phyloP scores from a whole-genome alignment of 2,329 filamentous ascomycete species.

The Cytospora chrysosperma region DNA sequence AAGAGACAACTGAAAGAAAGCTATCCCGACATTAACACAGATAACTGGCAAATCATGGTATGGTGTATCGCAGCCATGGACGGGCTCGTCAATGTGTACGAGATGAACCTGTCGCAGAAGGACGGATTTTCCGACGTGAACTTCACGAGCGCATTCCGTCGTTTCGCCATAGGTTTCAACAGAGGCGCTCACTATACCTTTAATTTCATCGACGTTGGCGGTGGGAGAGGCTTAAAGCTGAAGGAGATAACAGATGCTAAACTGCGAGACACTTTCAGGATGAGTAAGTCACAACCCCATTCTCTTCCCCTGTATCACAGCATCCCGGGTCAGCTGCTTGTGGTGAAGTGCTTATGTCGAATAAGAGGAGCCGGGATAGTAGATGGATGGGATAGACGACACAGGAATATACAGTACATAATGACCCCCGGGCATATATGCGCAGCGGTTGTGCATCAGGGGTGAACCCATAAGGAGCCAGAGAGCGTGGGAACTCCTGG shows the following conservation, averaged over 20 bases:
- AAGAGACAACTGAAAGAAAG: not conserved
- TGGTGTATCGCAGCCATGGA: not conserved
- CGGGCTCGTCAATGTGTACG: not conserved
- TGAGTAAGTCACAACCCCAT: not conserved
- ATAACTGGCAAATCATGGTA: not conserved
- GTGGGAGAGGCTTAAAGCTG: not conserved
- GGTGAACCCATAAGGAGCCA: no score
- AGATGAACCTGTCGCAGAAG: not conserved
- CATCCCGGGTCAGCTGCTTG: not conserved
- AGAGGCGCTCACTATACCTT: conserved; percentile 3
- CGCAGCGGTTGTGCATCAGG: no score
- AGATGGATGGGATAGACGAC: no score
- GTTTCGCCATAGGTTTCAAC: conserved; percentile 2
- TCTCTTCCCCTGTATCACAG: no score
- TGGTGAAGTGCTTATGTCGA: not conserved
- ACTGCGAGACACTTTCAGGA: not conserved
- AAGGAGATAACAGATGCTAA: conserved; percentile 7
- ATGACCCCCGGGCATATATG: no score
- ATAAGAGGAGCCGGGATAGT: no score
- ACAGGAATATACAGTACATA: no score
- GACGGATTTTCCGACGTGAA: not conserved
- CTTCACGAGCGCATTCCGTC: not conserved
- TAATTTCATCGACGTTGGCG: not conserved
- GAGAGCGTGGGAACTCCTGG: no score
- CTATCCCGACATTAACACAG: not conserved